Evolutionary conservation across 2,329 filamentous ascomycete genomes (phyloP), one percentile per base, ranked within the genome.

Genomic region (Tolypocladium tundrense): DNA sequence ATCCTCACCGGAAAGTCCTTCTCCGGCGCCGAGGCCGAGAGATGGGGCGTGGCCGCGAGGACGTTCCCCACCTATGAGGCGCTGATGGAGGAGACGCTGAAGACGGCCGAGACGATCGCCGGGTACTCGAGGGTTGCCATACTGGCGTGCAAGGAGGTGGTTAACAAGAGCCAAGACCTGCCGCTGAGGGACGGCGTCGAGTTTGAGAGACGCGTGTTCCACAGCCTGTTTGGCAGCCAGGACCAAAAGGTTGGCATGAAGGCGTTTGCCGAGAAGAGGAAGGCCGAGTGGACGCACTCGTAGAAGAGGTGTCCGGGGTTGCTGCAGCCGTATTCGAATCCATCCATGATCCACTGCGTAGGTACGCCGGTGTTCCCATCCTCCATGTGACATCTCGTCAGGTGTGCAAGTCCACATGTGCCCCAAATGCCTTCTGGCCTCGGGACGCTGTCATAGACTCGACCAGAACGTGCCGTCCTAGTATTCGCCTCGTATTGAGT

Each of bases 221-320:
- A 99, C 75, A 83, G 86, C 33, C 70, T 97, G 68, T 99, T 99
- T 77, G 94, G 93, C 27, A 96, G 88, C 71, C 84, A 90, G 76
- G 94, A 99, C 74, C 94, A 99, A 77, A 99, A 97, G 81, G 90
- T 97, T 72, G 92, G 91, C 73, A 86, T 97, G 94, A 87, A 87
- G 72, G 94, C 94, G 14, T 99, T 99, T 80, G 88, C 90, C 2
- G 89, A 92, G 75, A 97, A 97, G 85, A 85, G 89, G 77, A 95
- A 95, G 82, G 77, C 94, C 0, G 86, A 94, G 72, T 99, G 94
- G 93, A 86, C 82, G 61, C 80, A 97, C 72, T 85, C 90, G 70
- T 95, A 82, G 24, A 45, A 82, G 24, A 45, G 40, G 19, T 6
- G 24, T 39, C 19, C 48, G 13, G 10, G 10, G 48, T 4, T 52